Conservation (phyloP, 208 protist species). For the Phytomonas sp. region DNA sequence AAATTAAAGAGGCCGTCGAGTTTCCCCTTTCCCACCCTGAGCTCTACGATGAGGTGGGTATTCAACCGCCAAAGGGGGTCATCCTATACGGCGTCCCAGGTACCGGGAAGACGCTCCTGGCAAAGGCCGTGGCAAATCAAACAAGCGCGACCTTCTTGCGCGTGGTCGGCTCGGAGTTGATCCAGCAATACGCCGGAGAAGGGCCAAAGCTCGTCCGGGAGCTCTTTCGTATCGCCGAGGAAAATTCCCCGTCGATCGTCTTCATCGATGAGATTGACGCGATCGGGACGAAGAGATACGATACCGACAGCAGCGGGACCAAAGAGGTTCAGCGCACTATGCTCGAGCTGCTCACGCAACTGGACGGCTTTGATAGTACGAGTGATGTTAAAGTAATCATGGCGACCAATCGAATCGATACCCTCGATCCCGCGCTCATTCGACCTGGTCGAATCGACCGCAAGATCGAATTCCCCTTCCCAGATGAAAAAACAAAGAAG, state of each 20-base stretch:
- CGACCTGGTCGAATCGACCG: conserved; percentile 99
- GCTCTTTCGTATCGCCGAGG: conserved; percentile 98
- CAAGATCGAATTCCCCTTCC: conserved; percentile 99
- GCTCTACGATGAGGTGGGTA: conserved; percentile 99
- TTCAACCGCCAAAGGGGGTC: conserved; percentile 99
- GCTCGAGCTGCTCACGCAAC: conserved; percentile 99
- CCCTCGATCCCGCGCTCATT: conserved; percentile 99
- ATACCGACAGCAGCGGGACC: conserved; percentile 96
- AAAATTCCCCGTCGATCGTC: conserved; percentile 98
- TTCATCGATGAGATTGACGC: conserved; percentile 99
- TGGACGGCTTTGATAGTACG: conserved; percentile 99
- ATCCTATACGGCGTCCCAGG: conserved; percentile 99
- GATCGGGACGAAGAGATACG: conserved; percentile 99
- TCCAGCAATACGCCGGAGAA: conserved; percentile 99
- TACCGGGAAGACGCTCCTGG: conserved; percentile 98
- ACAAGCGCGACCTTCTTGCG: conserved; percentile 99
- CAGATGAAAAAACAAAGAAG: conserved; percentile 98
- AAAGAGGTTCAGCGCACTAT: conserved; percentile 99
- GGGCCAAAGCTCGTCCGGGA: conserved; percentile 99
- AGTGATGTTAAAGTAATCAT: conserved; percentile 99
- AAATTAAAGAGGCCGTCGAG: conserved; percentile 99
- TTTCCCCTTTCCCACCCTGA: conserved; percentile 99
- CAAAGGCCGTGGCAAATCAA: conserved; percentile 99
- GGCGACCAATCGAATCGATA: conserved; percentile 99
- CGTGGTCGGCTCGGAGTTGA: conserved; percentile 99